phyloP scores from a whole-genome alignment of 2,329 filamentous ascomycete genomes.

The Fusarium sp. region DNA sequence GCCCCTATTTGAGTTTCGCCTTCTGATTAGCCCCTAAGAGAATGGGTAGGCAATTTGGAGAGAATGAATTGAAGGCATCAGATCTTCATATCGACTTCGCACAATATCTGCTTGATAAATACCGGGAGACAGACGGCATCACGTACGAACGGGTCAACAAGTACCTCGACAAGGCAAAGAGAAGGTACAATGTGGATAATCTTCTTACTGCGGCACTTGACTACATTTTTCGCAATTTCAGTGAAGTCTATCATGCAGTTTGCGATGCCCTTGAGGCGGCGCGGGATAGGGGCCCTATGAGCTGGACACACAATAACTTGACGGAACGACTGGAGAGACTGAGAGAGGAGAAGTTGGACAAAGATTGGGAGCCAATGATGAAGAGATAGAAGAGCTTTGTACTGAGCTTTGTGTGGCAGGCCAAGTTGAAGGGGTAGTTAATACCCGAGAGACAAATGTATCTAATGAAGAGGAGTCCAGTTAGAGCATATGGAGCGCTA shows the following conservation, averaged over 20 bases:
- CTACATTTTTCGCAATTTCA: constrained; percentile 43
- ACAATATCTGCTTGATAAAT: constrained; percentile 44
- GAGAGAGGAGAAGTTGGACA: constrained; percentile 13
- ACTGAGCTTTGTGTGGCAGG: neutral
- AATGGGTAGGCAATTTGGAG: constrained; percentile 19
- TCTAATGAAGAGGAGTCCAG: neutral
- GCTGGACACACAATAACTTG: constrained; percentile 39
- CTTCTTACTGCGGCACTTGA: constrained; percentile 39
- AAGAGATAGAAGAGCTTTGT: neutral
- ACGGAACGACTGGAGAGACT: constrained; percentile 38
- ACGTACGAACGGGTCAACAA: constrained; percentile 41
- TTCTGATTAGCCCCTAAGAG: constrained; percentile 22
- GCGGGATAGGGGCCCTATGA: constrained; percentile 30
- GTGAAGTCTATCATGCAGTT: constrained; percentile 33
- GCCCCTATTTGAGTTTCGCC: neutral
- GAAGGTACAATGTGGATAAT: constrained; percentile 38
- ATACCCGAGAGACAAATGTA: neutral
- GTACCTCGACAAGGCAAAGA: constrained; percentile 35
- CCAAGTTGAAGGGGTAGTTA: neutral
- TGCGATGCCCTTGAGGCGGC: constrained; percentile 40
- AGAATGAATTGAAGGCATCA: constrained; percentile 35
- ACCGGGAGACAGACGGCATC: constrained; percentile 39
- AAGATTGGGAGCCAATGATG: constrained; percentile 19
- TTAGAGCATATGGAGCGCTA: neutral
- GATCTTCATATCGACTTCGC: constrained; percentile 43